A percentile compares a stretch with the other conserved stretches of the same genome.
Evolutionary conservation across 352 stramenopile species (phyloP).

Genomic region (Phytophthora cactorum): DNA sequence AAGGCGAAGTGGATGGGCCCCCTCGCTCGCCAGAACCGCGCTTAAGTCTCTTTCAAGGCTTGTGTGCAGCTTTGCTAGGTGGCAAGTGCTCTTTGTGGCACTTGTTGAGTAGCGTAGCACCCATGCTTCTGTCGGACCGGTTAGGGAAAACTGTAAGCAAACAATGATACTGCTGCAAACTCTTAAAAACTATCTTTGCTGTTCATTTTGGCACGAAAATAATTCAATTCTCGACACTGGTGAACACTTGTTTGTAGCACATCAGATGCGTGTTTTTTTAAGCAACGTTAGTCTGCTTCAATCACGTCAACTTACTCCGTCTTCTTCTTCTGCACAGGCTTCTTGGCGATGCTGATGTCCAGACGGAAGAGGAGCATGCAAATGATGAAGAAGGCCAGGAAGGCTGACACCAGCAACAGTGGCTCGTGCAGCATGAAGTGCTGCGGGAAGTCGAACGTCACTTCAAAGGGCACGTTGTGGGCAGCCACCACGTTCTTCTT

Average conservation of each 20-base stretch:
- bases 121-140: constrained; percentile 22
- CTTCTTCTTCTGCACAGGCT: constrained; percentile 63
- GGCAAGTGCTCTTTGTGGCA: constrained; percentile 18
- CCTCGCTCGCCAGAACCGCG: constrained; percentile 92
- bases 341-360: constrained; percentile 77
- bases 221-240: constrained; percentile 1
- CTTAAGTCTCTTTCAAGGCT: constrained; percentile 58
- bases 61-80: constrained; percentile 23
- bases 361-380: constrained; percentile 88
- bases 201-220: background rate
- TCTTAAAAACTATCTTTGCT: constrained; percentile 13
- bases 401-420: constrained; percentile 83
- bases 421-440: constrained; percentile 89
- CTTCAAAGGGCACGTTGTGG: constrained; percentile 86
- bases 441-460: constrained; percentile 87
- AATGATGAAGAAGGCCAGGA: constrained; percentile 85
- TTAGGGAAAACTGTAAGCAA: constrained; percentile 31
- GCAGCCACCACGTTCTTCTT: constrained; percentile 87
- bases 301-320: constrained; percentile 55
- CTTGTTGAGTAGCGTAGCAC: constrained; percentile 32
- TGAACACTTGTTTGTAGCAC: constrained; percentile 17
- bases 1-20: constrained; percentile 99
- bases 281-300: constrained; percentile 5
- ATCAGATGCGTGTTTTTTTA: constrained; percentile 5
- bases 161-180: constrained; percentile 55